These are phyloP conservation scores for Ceratobasidium sp. DNA, from an alignment of 1,284 basidiomycete species.

Conservation along the genomic window DNA sequence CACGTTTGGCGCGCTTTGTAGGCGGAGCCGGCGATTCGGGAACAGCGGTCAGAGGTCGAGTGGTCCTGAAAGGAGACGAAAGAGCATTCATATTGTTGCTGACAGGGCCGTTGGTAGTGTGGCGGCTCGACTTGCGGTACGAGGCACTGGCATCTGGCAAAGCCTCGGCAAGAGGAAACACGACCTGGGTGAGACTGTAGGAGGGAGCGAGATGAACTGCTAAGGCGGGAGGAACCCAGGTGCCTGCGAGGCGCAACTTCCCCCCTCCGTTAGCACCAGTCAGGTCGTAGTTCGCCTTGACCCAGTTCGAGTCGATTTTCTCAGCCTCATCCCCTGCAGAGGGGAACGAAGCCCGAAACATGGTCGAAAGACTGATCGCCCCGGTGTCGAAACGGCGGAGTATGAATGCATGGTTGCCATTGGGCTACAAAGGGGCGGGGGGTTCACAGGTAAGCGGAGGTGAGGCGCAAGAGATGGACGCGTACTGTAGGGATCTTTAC, in stretches of 20 bases:
- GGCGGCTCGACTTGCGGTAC: slow-evolving; percentile 71
- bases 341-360: slow-evolving; percentile 98
- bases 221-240: slow-evolving; percentile 83
- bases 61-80: slow-evolving; percentile 34
- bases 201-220: slow-evolving; percentile 65
- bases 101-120: slow-evolving; percentile 40
- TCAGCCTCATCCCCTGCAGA: slow-evolving; percentile 83
- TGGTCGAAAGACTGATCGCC: slow-evolving; percentile 94
- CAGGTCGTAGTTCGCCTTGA: slow-evolving; percentile 82
- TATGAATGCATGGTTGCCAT: slow-evolving; percentile 86
- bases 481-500: slow-evolving; percentile 93
- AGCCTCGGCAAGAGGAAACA: slow-evolving; percentile 76
- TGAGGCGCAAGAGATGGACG: slow-evolving; percentile 44
- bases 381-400: slow-evolving; percentile 96
- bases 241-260: slow-evolving; percentile 83
- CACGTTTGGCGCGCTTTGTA: slow-evolving; percentile 18
- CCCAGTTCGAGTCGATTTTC: slow-evolving; percentile 85
- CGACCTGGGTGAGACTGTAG: slow-evolving; percentile 70
- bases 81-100: slow-evolving; percentile 21
- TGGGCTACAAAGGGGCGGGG: slow-evolving; percentile 59
- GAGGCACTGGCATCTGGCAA: slow-evolving; percentile 78
- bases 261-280: slow-evolving; percentile 82
- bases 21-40: slow-evolving; percentile 28
- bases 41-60: slow-evolving; percentile 1
- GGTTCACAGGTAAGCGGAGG: slow-evolving; percentile 24